Evolutionary conservation across 2,329 filamentous ascomycete species (phyloP).

Genomic region (Talaromyces sp.): DNA sequence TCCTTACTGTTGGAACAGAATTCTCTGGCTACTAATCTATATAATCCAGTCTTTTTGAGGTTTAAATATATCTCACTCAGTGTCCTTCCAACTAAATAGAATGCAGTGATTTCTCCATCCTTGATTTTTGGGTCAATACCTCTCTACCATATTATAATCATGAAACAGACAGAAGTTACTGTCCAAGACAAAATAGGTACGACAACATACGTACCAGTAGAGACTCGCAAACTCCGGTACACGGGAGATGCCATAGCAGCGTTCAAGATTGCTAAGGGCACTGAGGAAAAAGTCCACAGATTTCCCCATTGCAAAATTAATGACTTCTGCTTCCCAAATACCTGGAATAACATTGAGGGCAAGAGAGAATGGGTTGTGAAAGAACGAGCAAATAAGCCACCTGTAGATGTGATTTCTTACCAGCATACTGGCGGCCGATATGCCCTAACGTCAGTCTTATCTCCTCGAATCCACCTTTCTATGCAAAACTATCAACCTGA

Average conservation of each 20-base stretch:
- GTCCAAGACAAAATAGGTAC: not conserved
- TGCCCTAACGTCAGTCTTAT: not conserved
- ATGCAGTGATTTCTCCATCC: not conserved
- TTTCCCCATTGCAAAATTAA: not conserved
- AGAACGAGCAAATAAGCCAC: not conserved
- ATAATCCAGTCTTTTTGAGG: not conserved
- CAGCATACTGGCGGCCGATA: not conserved
- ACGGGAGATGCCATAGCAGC: not conserved
- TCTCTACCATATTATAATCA: not conserved
- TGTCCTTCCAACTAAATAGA: not conserved
- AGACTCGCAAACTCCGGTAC: not conserved
- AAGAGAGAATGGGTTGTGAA: not conserved
- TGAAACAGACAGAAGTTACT: not conserved
- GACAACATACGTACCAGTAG: not conserved
- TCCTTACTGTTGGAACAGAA: not conserved
- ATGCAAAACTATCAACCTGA: not conserved
- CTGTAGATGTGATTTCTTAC: not conserved
- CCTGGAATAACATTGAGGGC: not conserved
- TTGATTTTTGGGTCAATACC: not conserved
- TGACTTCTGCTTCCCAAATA: not conserved
- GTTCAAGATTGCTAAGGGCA: not conserved
- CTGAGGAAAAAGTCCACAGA: not conserved
- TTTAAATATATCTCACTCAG: not conserved
- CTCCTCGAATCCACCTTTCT: not conserved
- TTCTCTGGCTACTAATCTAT: not conserved